Base-by-base conservation (phyloP, 2,329 filamentous ascomycete genomes). In the Beauveria sp. region DNA sequence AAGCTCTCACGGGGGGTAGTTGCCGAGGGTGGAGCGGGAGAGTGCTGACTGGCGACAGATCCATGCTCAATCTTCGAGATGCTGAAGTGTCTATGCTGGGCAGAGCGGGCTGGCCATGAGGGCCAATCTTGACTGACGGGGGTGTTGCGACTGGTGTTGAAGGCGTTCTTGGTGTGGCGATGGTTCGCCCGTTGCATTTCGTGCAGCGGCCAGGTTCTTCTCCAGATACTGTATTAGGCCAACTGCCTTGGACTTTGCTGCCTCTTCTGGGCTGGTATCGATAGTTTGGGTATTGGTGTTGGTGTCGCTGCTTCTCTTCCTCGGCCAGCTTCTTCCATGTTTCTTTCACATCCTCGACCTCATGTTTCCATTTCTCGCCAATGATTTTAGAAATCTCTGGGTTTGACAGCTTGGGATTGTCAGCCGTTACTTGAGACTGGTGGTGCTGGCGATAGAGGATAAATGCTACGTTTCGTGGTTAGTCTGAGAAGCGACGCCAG, bases 351-450 rank as follows among this genome's bases (percentile, higher is more conserved):
- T 89, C 85, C 26, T 88, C 82, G 4, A 86, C 77, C 70, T 96
- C 87, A 61, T 86, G 83, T 69, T 88, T 87, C 95, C 95, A 99
- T 83, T 93, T 88, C 73, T 91, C 86, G 58, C 93, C 93, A 67
- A 98, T 96, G 68, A 98, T 96, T 76, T 97, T 97, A 66, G 93
- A 97, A 68, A 98, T 96, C 58, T 97, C 91, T 3, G 93, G 93
- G 75, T 98, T 98, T 51, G 93, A 88, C 66, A 97, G 84, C 50
- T 91, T 90, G n/a, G 93, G 93, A 69, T 97, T 85, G 67, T 90
- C 83, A 60, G 87, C 82, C 43, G 93, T 89, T 56, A 98, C 91
- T 54, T 85, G 81, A 20, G 89, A 86, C 75, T 98, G 93, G 69
- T 95, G 88, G 73, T 96, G 89, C 73, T 98, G 93, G 45, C 95